Evolutionary conservation across 225 moss, liverwort and hornwort species (phyloP).

Genomic region (Pseudoscleropodium purum): DNA sequence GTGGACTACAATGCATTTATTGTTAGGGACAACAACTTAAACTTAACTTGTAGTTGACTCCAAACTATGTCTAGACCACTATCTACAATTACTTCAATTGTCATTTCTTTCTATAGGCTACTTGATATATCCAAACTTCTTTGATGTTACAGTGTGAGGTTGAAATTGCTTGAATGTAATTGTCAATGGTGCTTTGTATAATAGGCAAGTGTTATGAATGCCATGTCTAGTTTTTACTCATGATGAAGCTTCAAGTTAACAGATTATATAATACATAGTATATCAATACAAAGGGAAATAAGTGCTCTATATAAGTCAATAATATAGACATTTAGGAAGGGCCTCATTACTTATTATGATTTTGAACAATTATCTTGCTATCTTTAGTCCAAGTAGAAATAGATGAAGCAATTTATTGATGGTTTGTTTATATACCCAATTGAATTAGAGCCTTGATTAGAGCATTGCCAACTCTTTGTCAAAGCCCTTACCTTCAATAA

Average conservation of each 20-base stretch:
- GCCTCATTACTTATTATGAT: neutral
- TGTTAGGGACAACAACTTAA: fast-evolving
- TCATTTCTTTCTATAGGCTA: fast-evolving
- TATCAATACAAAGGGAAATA: neutral
- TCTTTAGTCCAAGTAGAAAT: too few relatives aligned
- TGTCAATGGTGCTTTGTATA: neutral
- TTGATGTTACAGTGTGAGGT: neutral
- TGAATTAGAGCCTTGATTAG: neutral
- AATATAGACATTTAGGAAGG: neutral
- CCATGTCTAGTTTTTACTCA: neutral
- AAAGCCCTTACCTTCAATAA: fast-evolving
- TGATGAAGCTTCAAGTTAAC: neutral
- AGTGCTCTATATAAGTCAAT: neutral
- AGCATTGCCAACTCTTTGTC: neutral
- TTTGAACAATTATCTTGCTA: neutral
- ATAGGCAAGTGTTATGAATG: neutral
- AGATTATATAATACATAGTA: neutral
- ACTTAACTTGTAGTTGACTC: neutral
- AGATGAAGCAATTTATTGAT: too few relatives aligned
- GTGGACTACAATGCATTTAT: neutral
- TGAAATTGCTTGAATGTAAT: fast-evolving
- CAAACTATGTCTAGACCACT: neutral
- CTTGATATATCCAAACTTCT: neutral
- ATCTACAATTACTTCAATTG: too few relatives aligned
- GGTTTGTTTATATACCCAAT: neutral